phyloP scores from a whole-genome alignment of 805 yeast genomes.

The Kregervanrija pseudodelftensis region DNA sequence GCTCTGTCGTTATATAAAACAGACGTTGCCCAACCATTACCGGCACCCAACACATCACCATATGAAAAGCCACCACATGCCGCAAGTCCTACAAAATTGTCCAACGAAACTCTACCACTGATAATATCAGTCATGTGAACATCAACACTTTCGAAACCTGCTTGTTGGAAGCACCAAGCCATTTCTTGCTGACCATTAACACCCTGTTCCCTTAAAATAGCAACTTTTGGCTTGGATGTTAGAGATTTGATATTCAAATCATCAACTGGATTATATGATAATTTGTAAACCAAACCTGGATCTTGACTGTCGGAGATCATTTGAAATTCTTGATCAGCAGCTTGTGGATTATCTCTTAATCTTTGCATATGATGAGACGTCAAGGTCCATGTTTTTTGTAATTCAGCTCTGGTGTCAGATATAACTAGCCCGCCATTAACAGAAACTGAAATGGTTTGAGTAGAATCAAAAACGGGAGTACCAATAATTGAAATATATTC shows the following conservation, averaged over 20 bases:
- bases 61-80: slow-evolving; percentile 99
- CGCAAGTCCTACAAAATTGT: slow-evolving; percentile 84
- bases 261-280: slow-evolving; percentile 59
- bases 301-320: slow-evolving; percentile 71
- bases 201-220: slow-evolving; percentile 96
- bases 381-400: slow-evolving; percentile 80
- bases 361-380: slow-evolving; percentile 88
- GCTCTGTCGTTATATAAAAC: slow-evolving; percentile 78
- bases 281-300: slow-evolving; percentile 81
- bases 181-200: slow-evolving; percentile 97
- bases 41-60: slow-evolving; percentile 98
- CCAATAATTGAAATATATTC: slow-evolving; percentile 59
- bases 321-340: slow-evolving; percentile 81
- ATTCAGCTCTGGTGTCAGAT: slow-evolving; percentile 51
- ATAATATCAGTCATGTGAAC: slow-evolving; percentile 95
- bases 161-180: slow-evolving; percentile 95
- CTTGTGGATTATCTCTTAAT: slow-evolving; percentile 87
- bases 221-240: slow-evolving; percentile 70
- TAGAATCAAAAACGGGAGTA: slow-evolving; percentile 47
- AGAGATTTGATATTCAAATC: slow-evolving; percentile 34
- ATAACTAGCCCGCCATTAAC: slow-evolving; percentile 42
- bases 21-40: slow-evolving; percentile 98
- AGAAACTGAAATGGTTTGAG: slow-evolving; percentile 39
- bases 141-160: slow-evolving; percentile 91
- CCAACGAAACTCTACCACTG: slow-evolving; percentile 61